Evolutionary conservation across 352 stramenopile species (phyloP), one percentile per base, ranked within the genome.

Genomic region (Globisporangium okanoganense): DNA sequence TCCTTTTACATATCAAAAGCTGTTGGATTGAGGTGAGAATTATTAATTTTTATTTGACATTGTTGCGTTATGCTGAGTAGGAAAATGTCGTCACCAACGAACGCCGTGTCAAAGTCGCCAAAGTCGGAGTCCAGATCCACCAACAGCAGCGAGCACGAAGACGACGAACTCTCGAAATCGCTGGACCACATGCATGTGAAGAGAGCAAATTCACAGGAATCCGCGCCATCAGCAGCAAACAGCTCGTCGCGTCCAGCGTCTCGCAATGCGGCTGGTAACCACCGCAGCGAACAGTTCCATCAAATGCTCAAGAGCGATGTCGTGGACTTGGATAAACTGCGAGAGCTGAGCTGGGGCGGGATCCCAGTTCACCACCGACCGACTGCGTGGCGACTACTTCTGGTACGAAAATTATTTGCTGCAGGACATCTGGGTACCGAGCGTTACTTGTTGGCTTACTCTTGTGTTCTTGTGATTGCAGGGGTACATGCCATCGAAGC

Each of bases 401-500:
- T 99, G 69, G 97, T 92, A 75, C 4, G 70, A 29, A 45, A 16
- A 16, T 63, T 52, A 7, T 22, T 16, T 10, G 6, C 18, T 14
- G 5, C 10, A 14, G 58, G 29, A 33, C 3, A 27, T 8, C 29
- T n/a, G 13, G 53, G 5, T 50, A 16, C 8, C 18, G 44, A 50
- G 22, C 24, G 13, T 27, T 12, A 48, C 7, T 14, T n/a, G 27
- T 14, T n/a, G 27, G 27, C n/a, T 49, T 27, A 49, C 20, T 49
- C 43, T 20, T 27, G 5, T 2, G 8, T 52, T 52, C 7, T 5
- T 52, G 25, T 58, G 48, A 16, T 20, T 33, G 7, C 48, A 93
- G 84, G 77, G 97, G 1, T 99, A 99, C 70, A 87, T 99, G 69
- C 97, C 98, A n/a, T 87, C 94, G 31, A 98, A 99, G 65, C 77